Evolutionary conservation across 2,329 filamentous ascomycete species (phyloP), one percentile per base, ranked within the genome.

Genomic region (Aspergillus pseudonomiae): DNA sequence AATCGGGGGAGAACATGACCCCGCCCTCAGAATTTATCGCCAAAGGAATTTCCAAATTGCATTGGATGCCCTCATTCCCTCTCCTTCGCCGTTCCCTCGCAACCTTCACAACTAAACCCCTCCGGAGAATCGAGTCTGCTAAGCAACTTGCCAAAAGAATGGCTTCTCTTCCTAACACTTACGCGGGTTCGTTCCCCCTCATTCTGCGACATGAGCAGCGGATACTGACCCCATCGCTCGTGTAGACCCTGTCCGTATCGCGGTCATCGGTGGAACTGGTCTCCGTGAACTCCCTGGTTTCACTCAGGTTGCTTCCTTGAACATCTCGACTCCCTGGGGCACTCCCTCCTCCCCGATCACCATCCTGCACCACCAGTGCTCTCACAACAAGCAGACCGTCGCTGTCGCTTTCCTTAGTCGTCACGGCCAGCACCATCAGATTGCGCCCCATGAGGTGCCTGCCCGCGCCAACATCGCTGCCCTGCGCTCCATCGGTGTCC

Each of bases 381-480:
- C 89, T 50, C 88, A 91, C 66, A 87, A 83, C 59, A 83, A 84
- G 71, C 82, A 85, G 70, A 81, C 82, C 9, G 84, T 88, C 54
- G 84, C 87, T 16, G 82, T 99, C 67, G 95, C 95, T 61, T 99
- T 99, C 84, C 88, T 99, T 70, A 93, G 94, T 67, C 93, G 95
- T 52, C 95, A 99, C 80, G 95, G 95, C 69, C 77, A 88, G 14
- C 85, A 95, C 86, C 95, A 99, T 83, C 87, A 97, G 79, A 85
- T 91, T 70, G 93, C 94, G 6, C 95, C 95, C 0, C 94, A 97
- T 76, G 95, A 99, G 81, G 91, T 99, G n/a, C 93, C 94, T 64
- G 88, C 89, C 69, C 92, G 92, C 67, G 95, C 95, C 80, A 99
- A 98, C 83, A 96, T 99, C 74, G 94, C 95, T n/a, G 95, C 95